Base-by-base conservation (phyloP, 257 asterid genomes). In the Solanum sejunctum region DNA sequence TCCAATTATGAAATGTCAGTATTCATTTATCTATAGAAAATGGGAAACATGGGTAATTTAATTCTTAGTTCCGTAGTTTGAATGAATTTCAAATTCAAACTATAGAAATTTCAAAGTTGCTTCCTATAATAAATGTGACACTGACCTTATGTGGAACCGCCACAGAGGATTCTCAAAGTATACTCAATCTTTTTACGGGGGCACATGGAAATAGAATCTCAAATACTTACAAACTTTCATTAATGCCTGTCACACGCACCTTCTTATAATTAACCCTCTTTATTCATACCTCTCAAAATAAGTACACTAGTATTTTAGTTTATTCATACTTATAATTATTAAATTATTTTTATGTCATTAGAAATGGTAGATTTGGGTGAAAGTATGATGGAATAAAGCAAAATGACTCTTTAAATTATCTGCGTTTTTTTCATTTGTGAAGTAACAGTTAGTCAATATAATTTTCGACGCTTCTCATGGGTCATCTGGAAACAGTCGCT, bases 131-230 rank as follows among this genome's bases (percentile, higher is more conserved):
- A 87, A 91, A 90, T 89, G 89, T 70, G 84, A 84, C 56, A 85
- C 56, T 84, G 47, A 84, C 52, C 81, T n/a, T 57, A 77, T 13
- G 54, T 80, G 86, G 88, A 84, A 41, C 86, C n/a, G n/a, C n/a
- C 89, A 81, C 89, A 81, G 75, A 80, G 36, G 66, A 81, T 60
- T 87, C 79, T 83, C 82, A 83, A 85, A 70, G 58, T 85, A 17
- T 87, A 86, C 83, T 88, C 82, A 86, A 84, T 85, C 84, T 71
- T 69, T 85, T 10, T 13, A 81, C 43, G 21, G 16, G 28, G 28
- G 88, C 94, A 89, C 92, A 90, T 91, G 94, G 84, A 85, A 64
- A 28, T 66, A 85, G 88, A 90, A 86, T 88, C 88, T 86, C 54
- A 41, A 52, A 67, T 36, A 83, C 75, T 12, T 84, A 47, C 86